These are phyloP conservation scores for Mycena chlorophos DNA, from an alignment of 768 basidiomycete genomes.

Conservation along the genomic window DNA sequence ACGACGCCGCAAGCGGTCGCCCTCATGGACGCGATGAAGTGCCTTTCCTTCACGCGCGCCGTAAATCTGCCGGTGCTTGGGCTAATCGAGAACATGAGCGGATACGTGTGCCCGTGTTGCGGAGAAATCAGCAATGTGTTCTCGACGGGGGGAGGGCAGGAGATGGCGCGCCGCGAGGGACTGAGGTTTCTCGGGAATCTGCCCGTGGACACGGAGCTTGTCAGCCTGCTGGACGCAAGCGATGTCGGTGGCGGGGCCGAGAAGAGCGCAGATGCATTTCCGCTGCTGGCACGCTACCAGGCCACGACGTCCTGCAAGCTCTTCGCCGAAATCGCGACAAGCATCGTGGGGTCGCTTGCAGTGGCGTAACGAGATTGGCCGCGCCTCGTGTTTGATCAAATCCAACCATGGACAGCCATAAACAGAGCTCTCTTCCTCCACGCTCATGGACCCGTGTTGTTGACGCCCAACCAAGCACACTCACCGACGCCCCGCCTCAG, in stretches of 20 bases:
- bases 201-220: constrained; percentile 92
- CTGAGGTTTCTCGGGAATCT: constrained; percentile 82
- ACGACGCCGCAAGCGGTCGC: constrained; percentile 98
- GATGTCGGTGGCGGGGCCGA: too few relatives aligned
- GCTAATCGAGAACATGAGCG: constrained; percentile 97
- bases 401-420: neutral
- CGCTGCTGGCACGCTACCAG: constrained; percentile 60
- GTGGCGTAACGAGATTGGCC: neutral
- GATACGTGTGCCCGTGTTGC: constrained; percentile 96
- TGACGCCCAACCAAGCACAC: neutral
- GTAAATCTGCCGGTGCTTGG: constrained; percentile 87
- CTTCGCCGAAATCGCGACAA: constrained; percentile 59
- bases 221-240: constrained; percentile 77
- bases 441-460: constrained; percentile 3
- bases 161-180: constrained; percentile 76
- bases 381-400: neutral
- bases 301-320: constrained; percentile 68
- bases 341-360: constrained; percentile 33
- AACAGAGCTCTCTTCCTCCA: neutral
- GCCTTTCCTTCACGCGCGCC: constrained; percentile 90
- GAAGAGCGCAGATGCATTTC: constrained; percentile 39
- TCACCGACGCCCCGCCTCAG: neutral
- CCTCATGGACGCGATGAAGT: constrained; percentile 92
- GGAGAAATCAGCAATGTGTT: constrained; percentile 94
- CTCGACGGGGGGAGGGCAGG: constrained; percentile 89